Evolutionary conservation across 2,329 filamentous ascomycete species (phyloP), one percentile per base, ranked within the genome.

Genomic region (Pyrenochaeta sp.): DNA sequence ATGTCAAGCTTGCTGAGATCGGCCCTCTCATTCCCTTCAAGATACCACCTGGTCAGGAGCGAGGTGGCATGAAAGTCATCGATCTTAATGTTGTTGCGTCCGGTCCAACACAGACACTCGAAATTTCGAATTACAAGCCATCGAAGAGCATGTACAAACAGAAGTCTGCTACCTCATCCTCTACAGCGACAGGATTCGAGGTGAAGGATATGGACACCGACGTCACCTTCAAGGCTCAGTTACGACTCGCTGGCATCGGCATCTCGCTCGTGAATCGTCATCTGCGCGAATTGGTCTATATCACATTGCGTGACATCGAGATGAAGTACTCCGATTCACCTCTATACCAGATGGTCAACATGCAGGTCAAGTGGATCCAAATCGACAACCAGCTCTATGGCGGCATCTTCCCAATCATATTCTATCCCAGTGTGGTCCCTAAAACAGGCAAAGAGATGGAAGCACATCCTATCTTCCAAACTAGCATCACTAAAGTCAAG

Each of bases 361-460:
- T 95, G 45, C 91, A 92, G 0, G 89, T 98, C 73, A 98, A 99
- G 75, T 99, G 96, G 96, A 95, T 99, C 23, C 95, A 99, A 76
- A 91, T 99, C 65, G 95, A 99, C 77, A 99, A 99, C 67, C 95
- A 99, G 75, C 85, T 99, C 12, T 99, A 99, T 69, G 96, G 96
- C 23, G 95, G 96, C 21, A 93, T 99, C 64, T 99, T 99, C 82
- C 95, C 95, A 0, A 96, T 99, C 78, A 87, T 99, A 27, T 82
- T 99, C 51, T 99, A 99, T 73, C 95, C 95, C 5, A 97, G 93
- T 77, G 95, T 99, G 9, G 95, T 99, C 14, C 94, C 95, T 0
- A 98, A 98, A 83, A 95, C 92, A 61, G 92, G 92, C 31, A 93
- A 95, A 70, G 95, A 99, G 75, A 95, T 97, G 72, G 95, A 98